Evolutionary conservation across 2,329 filamentous ascomycete species (phyloP), one percentile per base, ranked within the genome.

Genomic region (Penicillium hesseltinei): DNA sequence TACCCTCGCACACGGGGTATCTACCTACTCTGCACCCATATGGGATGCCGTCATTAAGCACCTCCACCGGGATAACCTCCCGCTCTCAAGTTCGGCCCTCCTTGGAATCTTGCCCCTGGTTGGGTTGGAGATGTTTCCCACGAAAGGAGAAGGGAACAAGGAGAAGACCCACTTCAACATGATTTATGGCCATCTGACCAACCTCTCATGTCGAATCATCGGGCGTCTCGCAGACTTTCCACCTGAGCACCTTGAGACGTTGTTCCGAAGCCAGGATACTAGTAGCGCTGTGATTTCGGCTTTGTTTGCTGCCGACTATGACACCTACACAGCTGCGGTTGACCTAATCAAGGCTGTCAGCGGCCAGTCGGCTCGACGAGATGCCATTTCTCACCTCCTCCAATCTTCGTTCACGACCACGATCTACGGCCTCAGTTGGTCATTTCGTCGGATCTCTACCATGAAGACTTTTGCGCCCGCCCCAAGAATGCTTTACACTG

Each of bases 261-360:
- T 97, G 11, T 91, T 90, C 66, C 80, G 84, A 51, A 85, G 88
- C 56, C 82, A 84, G 21, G 78, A 85, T 42, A 87, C 87, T 7
- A 88, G 90, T 58, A 86, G 88, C 62, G 85, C 90, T 38, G 82
- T 96, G 42, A 85, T 96, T 45, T 88, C 88, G 5, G 83, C 91
- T 19, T 84, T 97, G 7, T 86, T 97, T 55, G 92, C 92, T 43
- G 90, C 91, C 17, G 88, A 95, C 64, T 80, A 89, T 55, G 83
- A 87, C 57, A 87, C 94, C 35, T 91, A 91, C 60, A 88, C 92
- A 70, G 88, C 90, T 17, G 88, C 90, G 1, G 84, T 92, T 7
- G 89, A 92, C 63, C 78, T 97, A 29, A 83, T 97, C 62, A 96
- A 96, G 73, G 86, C 86, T 36, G 84, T 93, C 66, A 94, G 90